phyloP scores from a whole-genome alignment of 208 protist genomes.

The Acanthamoeba sp. region DNA sequence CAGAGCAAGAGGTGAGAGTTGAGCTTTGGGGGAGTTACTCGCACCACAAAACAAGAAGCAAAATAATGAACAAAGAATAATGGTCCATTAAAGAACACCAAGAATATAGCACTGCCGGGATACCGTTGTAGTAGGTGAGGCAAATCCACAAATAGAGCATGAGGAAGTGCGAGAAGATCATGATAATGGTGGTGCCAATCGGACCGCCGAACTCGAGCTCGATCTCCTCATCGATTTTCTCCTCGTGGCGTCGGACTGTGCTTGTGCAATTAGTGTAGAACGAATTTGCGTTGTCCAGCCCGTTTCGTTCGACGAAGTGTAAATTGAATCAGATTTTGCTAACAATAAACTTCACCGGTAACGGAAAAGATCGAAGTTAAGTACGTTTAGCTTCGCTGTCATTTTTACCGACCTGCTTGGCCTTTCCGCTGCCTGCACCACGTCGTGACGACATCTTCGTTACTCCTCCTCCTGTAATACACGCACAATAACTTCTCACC shows the following conservation, averaged over 20 bases:
- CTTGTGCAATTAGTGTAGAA: no score
- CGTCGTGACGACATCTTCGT: neutral
- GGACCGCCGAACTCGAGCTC: constrained; percentile 91
- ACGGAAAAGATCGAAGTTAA: neutral
- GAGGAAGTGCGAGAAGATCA: constrained; percentile 92
- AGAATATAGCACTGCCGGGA: neutral
- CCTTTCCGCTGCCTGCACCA: neutral
- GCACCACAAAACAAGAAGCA: neutral
- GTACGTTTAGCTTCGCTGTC: neutral
- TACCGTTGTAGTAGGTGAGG: constrained; percentile 91
- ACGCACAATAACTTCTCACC: no score
- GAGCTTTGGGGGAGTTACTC: neutral
- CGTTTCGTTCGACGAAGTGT: no score
- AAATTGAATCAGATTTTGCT: no score
- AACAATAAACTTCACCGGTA: no score
- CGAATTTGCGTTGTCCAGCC: no score
- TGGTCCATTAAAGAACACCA: neutral
- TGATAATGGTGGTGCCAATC: constrained; percentile 89
- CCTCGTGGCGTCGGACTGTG: constrained; percentile 11
- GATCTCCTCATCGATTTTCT: constrained; percentile 42
- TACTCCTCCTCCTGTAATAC: neutral
- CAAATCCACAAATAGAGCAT: constrained; percentile 94
- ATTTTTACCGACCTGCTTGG: neutral
- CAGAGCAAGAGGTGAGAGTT: neutral
- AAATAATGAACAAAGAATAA: neutral